Evolutionary conservation across 2,329 filamentous ascomycete species (phyloP), one percentile per base, ranked within the genome.

Genomic region (Hypoxylon sp.): DNA sequence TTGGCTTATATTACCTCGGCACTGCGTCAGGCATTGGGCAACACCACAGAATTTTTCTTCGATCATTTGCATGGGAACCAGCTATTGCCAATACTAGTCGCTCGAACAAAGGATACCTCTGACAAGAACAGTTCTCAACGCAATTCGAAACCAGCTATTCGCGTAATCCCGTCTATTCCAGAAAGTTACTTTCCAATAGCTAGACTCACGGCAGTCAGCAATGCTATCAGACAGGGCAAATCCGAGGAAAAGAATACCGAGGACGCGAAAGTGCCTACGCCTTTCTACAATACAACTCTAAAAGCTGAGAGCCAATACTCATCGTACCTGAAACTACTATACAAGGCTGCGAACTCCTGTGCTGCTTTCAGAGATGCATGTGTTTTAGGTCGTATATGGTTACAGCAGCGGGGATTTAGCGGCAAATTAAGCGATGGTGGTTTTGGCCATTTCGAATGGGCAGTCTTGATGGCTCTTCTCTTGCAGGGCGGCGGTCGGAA

Each of bases 381-480:
- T 78, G 85, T 97, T 6, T 86, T 99, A 22, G 96, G 95, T 26
- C 90, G 92, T 63, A 88, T 93, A 61, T 99, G 96, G 96, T 85
- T 99, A 44, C 90, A 91, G 72, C 95, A 98, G 80, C 89, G 95
- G 61, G 94, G 94, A 0, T 92, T 98, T 72, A 87, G 86, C 14
- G 88, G 92, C 48, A 83, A 86, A 22, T 80, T 94, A n/a, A 85
- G 88, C 1, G 83, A 86, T 47, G 95, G 96, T 48, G 96, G 96
- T 0, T 98, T 99, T 78, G 96, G 96, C 2, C 90, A 93, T 72
- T 97, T 97, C 71, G 96, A 99, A 78, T 98, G 94, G 93, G 87
- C 92, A 0, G 83, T 89, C n/a, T 82, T 96, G 53, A 87, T 94
- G 77, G 93, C 94, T 33, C 84, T 97, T 13, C 83, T 98, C 1